A percentile compares a stretch with the other conserved stretches of the same genome.
These are phyloP conservation scores for Apiotrichum mycotoxinovorans DNA, from an alignment of 1,284 basidiomycete species.

Conservation along the genomic window DNA sequence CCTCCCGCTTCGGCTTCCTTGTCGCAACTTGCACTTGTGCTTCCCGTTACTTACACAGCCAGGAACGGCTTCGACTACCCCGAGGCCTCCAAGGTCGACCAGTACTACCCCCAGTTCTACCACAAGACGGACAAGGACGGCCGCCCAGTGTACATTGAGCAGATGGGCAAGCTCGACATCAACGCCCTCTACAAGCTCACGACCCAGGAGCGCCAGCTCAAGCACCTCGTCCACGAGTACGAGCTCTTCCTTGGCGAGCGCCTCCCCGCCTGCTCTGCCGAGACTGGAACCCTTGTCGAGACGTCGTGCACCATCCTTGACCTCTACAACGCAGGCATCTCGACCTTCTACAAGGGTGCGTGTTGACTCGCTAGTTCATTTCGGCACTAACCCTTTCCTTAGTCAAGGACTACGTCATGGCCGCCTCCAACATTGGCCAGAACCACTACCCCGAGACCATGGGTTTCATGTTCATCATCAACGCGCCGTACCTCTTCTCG, in stretches of 20 bases:
- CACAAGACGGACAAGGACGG: conserved; percentile 97
- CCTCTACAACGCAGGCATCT: conserved; percentile 73
- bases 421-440: conserved; percentile 79
- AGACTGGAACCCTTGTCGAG: conserved; percentile 80
- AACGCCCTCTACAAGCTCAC: conserved; percentile 76
- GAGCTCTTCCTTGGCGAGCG: conserved; percentile 79
- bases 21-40: too few species aligned
- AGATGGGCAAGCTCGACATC: conserved; percentile 84
- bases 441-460: conserved; percentile 89
- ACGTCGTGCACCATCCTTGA: conserved; percentile 99
- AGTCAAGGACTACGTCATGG: conserved; percentile 86
- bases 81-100: conserved; percentile 78
- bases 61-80: conserved; percentile 81
- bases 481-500: conserved; percentile 87
- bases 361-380: background rate
- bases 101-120: conserved; percentile 94
- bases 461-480: conserved; percentile 96
- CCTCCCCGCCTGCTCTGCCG: conserved; percentile 70
- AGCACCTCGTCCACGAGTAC: conserved; percentile 89
- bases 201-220: conserved; percentile 80
- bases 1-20: background rate
- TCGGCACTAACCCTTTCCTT: background rate
- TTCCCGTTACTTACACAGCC: background rate
- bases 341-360: conserved; percentile 69
- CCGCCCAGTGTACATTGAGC: conserved; percentile 92